These are phyloP conservation scores for Sphagnum contortum DNA, from an alignment of 225 moss, liverwort and hornwort genomes.

Conservation along the genomic window DNA sequence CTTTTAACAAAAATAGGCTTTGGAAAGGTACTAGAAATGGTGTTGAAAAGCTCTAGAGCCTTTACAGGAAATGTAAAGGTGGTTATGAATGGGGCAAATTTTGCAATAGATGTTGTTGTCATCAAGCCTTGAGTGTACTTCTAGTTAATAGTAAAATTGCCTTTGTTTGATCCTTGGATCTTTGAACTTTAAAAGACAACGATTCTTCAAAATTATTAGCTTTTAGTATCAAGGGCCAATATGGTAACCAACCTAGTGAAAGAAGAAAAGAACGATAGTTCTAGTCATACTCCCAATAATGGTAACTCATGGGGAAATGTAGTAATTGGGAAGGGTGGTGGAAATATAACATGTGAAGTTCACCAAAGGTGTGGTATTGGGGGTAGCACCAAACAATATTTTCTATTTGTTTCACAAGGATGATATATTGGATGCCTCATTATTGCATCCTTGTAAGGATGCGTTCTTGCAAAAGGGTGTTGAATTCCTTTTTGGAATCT, in stretches of 20 bases:
- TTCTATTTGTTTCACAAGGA: slow-evolving; percentile 98
- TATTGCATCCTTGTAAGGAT: slow-evolving; percentile 94
- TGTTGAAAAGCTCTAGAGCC: slow-evolving; percentile 65
- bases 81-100: slow-evolving; percentile 40
- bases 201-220: slow-evolving; percentile 11
- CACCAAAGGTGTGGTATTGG: slow-evolving; percentile 68
- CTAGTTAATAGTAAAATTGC: slow-evolving; percentile 10
- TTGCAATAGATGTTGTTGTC: slow-evolving; percentile 27
- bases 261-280: slow-evolving; percentile 73
- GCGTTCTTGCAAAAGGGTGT: slow-evolving; percentile 82
- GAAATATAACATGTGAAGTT: slow-evolving; percentile 50
- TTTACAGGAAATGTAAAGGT: slow-evolving; percentile 59
- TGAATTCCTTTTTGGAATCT: slow-evolving; percentile 63
- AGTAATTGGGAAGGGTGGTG: slow-evolving; percentile 43
- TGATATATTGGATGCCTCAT: slow-evolving; percentile 81
- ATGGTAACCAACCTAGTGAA: slow-evolving; percentile 33
- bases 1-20: slow-evolving; percentile 32
- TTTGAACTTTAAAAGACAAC: slow-evolving; percentile 33
- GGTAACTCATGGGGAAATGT: slow-evolving; percentile 61
- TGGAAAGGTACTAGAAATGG: slow-evolving; percentile 47
- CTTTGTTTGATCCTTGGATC: slow-evolving; percentile 15
- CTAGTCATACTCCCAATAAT: slow-evolving; percentile 72
- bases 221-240: slow-evolving; percentile 29
- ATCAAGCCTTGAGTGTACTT: slow-evolving; percentile 23
- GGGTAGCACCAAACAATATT: slow-evolving; percentile 92